These are phyloP conservation scores for Blastobotrys elegans DNA, from an alignment of 1,139 yeast genomes.

Conservation along the genomic window DNA sequence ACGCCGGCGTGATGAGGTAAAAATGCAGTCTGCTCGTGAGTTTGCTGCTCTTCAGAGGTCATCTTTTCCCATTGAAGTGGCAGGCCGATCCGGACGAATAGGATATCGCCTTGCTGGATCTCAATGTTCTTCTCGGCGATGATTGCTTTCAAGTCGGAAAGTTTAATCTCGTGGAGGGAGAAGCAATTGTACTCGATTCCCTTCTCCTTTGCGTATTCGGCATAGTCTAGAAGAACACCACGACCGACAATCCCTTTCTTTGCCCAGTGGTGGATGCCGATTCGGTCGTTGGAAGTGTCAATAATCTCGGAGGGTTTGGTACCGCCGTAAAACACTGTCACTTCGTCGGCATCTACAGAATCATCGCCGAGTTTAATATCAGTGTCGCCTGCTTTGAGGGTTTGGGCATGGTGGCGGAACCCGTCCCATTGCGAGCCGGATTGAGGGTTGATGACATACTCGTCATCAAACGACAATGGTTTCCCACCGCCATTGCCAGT, in stretches of 20 bases:
- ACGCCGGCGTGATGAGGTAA: constrained; percentile 23
- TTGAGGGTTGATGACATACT: constrained; percentile 31
- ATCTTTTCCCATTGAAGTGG: constrained; percentile 28
- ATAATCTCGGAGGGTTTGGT: constrained; percentile 25
- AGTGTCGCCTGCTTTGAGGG: constrained; percentile 6
- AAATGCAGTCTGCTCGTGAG: not conserved
- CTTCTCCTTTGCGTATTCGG: constrained; percentile 26
- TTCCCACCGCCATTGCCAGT: constrained; percentile 6
- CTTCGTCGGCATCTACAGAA: constrained; percentile 11
- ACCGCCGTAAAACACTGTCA: constrained; percentile 27
- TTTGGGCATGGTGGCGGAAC: constrained; percentile 29
- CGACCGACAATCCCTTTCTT: constrained; percentile 32
- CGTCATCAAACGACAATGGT: constrained; percentile 29
- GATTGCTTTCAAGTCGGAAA: constrained; percentile 24
- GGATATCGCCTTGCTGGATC: constrained; percentile 29
- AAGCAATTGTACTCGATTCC: constrained; percentile 28
- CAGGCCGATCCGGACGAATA: constrained; percentile 31
- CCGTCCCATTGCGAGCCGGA: constrained; percentile 36
- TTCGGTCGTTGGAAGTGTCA: constrained; percentile 20
- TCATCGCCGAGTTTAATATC: not conserved
- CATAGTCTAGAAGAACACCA: constrained; percentile 33
- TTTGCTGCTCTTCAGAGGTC: constrained; percentile 16
- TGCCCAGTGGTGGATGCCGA: constrained; percentile 32
- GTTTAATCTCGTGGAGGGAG: constrained; percentile 22
- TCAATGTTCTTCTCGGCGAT: constrained; percentile 20